phyloP scores from a whole-genome alignment of 768 basidiomycete genomes.

The Pleurotus eryngii region DNA sequence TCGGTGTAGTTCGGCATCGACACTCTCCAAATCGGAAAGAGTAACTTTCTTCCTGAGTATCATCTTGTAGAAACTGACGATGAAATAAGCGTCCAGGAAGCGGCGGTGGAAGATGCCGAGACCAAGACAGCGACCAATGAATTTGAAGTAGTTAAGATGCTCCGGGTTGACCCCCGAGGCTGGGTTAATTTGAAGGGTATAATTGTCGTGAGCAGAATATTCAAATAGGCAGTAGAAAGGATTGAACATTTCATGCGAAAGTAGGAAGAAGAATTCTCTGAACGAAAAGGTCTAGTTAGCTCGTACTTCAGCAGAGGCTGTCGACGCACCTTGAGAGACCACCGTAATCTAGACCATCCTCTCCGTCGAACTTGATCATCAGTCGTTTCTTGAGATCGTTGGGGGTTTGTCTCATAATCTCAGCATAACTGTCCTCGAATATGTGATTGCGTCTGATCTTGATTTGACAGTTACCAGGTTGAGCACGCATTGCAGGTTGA shows the following conservation, averaged over 20 bases:
- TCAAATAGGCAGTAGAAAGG: slow-evolving; percentile 99
- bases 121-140: slow-evolving; percentile 93
- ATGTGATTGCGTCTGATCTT: slow-evolving; percentile 98
- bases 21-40: slow-evolving; percentile 90
- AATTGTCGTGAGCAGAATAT: slow-evolving; percentile 99
- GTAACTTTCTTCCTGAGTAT: slow-evolving; percentile 97
- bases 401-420: slow-evolving; percentile 99
- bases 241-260: slow-evolving; percentile 99
- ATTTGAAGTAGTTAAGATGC: slow-evolving; percentile 99
- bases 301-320: background rate
- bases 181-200: slow-evolving; percentile 98
- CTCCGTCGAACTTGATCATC: slow-evolving; percentile 99
- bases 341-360: slow-evolving; percentile 98
- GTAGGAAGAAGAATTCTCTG: slow-evolving; percentile 99
- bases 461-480: slow-evolving; percentile 98
- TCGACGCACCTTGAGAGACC: slow-evolving; percentile 83
- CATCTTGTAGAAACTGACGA: slow-evolving; percentile 99
- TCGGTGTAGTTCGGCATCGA: slow-evolving; percentile 92
- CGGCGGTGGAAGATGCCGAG: slow-evolving; percentile 98
- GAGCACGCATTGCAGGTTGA: slow-evolving; percentile 96
- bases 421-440: slow-evolving; percentile 98
- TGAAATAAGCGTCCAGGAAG: slow-evolving; percentile 99
- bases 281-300: slow-evolving; percentile 9
- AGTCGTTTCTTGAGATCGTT: slow-evolving; percentile 97
- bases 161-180: slow-evolving; percentile 98